Conservation (phyloP, 805 yeast species). For the Saccharomyces cerevisiae region DNA sequence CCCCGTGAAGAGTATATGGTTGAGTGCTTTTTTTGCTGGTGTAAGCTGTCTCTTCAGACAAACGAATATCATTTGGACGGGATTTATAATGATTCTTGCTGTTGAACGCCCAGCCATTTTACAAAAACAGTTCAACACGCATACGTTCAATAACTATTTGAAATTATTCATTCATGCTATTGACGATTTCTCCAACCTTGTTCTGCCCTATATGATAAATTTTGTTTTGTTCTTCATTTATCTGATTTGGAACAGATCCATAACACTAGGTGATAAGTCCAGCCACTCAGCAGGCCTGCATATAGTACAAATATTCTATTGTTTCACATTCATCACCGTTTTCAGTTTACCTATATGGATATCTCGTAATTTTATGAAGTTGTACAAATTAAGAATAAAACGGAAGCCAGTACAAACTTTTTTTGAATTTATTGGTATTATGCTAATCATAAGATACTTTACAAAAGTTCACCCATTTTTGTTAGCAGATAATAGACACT, state of each 20-base stretch:
- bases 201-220: slow-evolving; percentile 46
- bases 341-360: slow-evolving; percentile 74
- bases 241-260: slow-evolving; percentile 63
- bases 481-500: slow-evolving; percentile 90
- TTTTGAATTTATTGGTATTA: slow-evolving; percentile 33
- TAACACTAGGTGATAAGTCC: slow-evolving; percentile 84
- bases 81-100: slow-evolving; percentile 46
- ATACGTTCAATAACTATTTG: slow-evolving; percentile 33
- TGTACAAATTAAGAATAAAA: slow-evolving; percentile 32
- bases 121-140: slow-evolving; percentile 33
- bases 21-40: slow-evolving; percentile 50
- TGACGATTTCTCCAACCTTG: slow-evolving; percentile 29
- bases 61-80: slow-evolving; percentile 85
- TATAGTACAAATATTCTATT: slow-evolving; percentile 74
- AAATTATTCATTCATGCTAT: slow-evolving; percentile 32
- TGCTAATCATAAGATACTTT: slow-evolving; percentile 43
- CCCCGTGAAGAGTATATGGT: slow-evolving; percentile 28
- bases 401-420: slow-evolving; percentile 24
- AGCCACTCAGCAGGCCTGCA: slow-evolving; percentile 72
- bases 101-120: slow-evolving; percentile 44
- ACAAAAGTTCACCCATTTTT: slow-evolving; percentile 84
- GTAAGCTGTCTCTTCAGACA: slow-evolving; percentile 73
- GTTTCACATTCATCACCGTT: slow-evolving; percentile 51
- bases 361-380: slow-evolving; percentile 33
- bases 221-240: slow-evolving; percentile 48